phyloP scores from a whole-genome alignment of 2,329 filamentous ascomycete genomes.

The Coniochaeta hoffmannii region DNA sequence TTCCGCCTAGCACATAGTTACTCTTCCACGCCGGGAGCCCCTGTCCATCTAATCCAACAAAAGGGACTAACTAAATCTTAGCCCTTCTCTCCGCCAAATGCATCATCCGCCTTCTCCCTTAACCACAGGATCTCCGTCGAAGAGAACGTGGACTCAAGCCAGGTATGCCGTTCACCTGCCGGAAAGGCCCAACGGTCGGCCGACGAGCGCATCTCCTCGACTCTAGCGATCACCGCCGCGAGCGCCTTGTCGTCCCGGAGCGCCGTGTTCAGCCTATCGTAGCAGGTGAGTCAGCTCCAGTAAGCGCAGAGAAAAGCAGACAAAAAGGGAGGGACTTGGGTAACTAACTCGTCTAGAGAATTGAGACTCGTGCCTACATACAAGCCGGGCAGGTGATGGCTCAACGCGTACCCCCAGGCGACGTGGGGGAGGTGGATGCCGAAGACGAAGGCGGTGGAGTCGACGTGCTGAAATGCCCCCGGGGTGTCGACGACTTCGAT shows the following conservation, averaged over 20 bases:
- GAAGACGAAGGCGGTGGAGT: conserved; percentile 45
- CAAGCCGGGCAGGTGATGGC: conserved; percentile 36
- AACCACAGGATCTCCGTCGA: background rate
- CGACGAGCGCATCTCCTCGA: background rate
- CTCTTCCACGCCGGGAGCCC: no score
- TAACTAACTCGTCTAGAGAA: background rate
- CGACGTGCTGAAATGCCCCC: conserved; percentile 41
- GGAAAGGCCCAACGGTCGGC: background rate
- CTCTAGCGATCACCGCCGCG: background rate
- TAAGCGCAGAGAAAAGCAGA: no score
- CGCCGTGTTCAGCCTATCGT: background rate
- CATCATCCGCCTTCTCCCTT: background rate
- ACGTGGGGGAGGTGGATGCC: conserved; percentile 53
- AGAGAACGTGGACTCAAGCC: background rate
- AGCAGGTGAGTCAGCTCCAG: no score
- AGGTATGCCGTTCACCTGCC: background rate
- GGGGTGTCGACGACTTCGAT: conserved; percentile 45
- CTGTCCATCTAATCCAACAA: no score
- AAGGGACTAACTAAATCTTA: no score
- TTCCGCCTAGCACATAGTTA: no score
- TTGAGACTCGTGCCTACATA: conserved; percentile 44
- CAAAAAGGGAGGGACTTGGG: no score
- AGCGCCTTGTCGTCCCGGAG: background rate
- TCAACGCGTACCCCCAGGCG: conserved; percentile 45
- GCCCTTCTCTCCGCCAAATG: background rate